Evolutionary conservation across 306 rosid genomes (phyloP).

Genomic region (Carpinus viminea): DNA sequence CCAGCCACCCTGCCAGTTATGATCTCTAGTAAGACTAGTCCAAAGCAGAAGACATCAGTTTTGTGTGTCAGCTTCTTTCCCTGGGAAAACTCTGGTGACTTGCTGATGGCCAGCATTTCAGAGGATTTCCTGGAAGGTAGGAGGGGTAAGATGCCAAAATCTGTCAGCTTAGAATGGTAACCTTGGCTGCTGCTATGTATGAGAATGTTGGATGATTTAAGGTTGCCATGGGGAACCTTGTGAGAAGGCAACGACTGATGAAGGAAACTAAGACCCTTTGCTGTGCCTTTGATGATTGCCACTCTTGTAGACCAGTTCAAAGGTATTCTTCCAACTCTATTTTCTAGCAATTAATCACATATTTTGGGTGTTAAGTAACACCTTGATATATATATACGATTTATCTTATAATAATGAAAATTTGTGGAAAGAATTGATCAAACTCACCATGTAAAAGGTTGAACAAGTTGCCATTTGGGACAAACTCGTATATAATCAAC

Average conservation of each 20-base stretch:
- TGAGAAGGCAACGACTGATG: slow-evolving; percentile 60
- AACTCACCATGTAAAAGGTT: slow-evolving; percentile 70
- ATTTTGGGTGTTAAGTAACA: slow-evolving; percentile 3
- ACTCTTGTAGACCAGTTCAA: slow-evolving; percentile 64
- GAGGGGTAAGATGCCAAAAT: slow-evolving; percentile 61
- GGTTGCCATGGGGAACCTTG: slow-evolving; percentile 70
- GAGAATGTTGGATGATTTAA: slow-evolving; percentile 62
- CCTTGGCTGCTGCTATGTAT: slow-evolving; percentile 33
- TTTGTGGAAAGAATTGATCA: slow-evolving; percentile 20
- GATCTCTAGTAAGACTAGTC: slow-evolving; percentile 64
- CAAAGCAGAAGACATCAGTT: slow-evolving; percentile 69
- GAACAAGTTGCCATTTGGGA: slow-evolving; percentile 47
- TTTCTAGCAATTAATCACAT: slow-evolving; percentile 38
- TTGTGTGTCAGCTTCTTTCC: slow-evolving; percentile 59
- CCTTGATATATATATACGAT: too few species aligned
- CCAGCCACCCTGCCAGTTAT: slow-evolving; percentile 73
- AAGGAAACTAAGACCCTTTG: slow-evolving; percentile 63
- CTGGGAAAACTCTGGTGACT: slow-evolving; percentile 56
- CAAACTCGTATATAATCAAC: slow-evolving; percentile 53
- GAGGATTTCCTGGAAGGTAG: slow-evolving; percentile 27
- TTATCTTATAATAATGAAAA: too few species aligned
- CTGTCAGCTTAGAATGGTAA: slow-evolving; percentile 53
- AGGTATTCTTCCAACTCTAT: slow-evolving; percentile 49
- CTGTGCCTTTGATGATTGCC: slow-evolving; percentile 62
- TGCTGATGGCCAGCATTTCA: slow-evolving; percentile 47